A percentile compares a stretch with the other conserved stretches of the same genome.
Evolutionary conservation across 805 yeast species (phyloP).

Genomic region (Yarrowia keelungensis): DNA sequence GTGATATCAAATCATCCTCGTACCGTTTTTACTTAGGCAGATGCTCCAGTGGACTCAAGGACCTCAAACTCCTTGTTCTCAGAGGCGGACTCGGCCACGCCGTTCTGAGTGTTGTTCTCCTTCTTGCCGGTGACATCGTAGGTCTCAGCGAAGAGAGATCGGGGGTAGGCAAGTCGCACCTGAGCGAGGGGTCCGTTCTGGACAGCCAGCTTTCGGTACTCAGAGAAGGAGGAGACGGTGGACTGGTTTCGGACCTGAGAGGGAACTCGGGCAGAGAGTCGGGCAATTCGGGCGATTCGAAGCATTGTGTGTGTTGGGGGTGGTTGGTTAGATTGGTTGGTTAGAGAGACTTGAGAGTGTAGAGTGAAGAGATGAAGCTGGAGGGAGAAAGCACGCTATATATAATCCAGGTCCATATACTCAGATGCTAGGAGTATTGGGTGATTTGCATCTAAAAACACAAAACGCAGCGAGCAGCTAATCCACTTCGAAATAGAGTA

Average conservation of each 20-base stretch:
- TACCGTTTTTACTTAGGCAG: constrained; percentile 35
- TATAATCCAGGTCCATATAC: constrained; percentile 22
- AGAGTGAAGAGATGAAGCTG: background rate
- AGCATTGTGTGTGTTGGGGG: constrained; percentile 33
- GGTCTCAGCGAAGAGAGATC: constrained; percentile 39
- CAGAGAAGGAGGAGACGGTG: constrained; percentile 38
- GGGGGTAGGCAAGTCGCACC: constrained; percentile 40
- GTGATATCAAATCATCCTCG: background rate
- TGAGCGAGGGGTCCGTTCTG: constrained; percentile 39
- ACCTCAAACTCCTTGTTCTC: constrained; percentile 39
- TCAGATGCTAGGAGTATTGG: constrained; percentile 36
- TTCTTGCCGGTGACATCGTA: constrained; percentile 15
- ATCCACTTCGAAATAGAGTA: constrained; percentile 33
- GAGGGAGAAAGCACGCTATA: constrained; percentile 36
- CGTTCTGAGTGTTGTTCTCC: constrained; percentile 30
- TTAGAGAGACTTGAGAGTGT: constrained; percentile 10
- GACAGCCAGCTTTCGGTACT: constrained; percentile 39
- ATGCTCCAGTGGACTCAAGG: constrained; percentile 35
- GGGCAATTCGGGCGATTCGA: constrained; percentile 39
- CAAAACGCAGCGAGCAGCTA: constrained; percentile 8
- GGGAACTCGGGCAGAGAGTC: constrained; percentile 38
- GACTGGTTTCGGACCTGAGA: constrained; percentile 37
- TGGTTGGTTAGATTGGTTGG: background rate
- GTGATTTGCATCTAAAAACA: constrained; percentile 25
- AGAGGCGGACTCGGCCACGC: constrained; percentile 37